phyloP scores from a whole-genome alignment of 2,329 filamentous ascomycete genomes.

The Talaromyces marneffei region DNA sequence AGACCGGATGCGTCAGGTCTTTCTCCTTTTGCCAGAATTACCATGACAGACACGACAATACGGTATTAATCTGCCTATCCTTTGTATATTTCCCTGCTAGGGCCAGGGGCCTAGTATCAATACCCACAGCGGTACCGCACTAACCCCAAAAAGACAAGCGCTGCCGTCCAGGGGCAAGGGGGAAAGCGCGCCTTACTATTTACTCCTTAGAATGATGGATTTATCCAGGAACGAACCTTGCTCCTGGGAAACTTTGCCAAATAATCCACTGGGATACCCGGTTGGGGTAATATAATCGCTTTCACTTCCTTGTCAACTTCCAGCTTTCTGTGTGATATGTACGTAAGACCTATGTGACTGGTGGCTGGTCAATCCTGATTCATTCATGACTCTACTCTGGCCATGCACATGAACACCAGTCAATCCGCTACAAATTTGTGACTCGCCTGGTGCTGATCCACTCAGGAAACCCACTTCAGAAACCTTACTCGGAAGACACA shows the following conservation, averaged over 20 bases:
- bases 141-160: not conserved
- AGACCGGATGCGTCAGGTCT: not conserved
- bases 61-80: not conserved
- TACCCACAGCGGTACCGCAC: not conserved
- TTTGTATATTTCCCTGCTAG: not conserved
- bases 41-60: not conserved
- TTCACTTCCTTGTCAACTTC: not conserved
- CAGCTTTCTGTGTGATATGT: not conserved
- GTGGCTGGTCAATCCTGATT: not conserved
- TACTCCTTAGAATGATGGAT: not conserved
- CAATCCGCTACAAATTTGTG: not conserved
- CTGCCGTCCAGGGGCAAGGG: slow-evolving; percentile 1
- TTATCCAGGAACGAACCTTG: not conserved
- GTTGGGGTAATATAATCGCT: not conserved
- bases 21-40: not conserved
- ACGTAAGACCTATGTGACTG: not conserved
- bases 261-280: not conserved
- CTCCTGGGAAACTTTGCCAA: not conserved
- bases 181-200: not conserved
- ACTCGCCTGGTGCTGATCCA: not conserved
- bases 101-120: not conserved
- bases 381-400: slow-evolving; percentile 1
- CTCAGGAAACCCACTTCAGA: not conserved
- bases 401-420: not conserved
- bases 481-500: not conserved